Percentiles rank a stretch among this genome's conserved stretches.
phyloP scores from a whole-genome alignment of 805 yeast species.

The Yamadazyma phyllophila region DNA sequence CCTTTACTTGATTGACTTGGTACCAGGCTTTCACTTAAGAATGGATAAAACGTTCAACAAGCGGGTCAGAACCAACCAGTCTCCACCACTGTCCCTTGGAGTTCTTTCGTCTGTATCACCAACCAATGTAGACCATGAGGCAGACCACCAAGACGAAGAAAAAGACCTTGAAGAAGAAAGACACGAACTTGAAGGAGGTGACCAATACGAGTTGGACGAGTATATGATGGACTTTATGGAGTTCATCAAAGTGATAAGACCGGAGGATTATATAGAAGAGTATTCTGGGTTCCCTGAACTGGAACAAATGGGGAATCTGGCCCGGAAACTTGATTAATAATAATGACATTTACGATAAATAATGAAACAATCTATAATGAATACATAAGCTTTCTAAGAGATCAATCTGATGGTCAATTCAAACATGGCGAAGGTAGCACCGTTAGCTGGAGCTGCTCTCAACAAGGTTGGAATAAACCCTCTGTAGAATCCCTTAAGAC shows the following conservation, averaged over 20 bases:
- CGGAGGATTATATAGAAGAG: constrained; percentile 27
- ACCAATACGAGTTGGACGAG: constrained; percentile 39
- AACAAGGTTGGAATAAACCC: constrained; percentile 91
- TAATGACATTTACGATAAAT: constrained; percentile 1
- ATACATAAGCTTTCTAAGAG: constrained; percentile 20
- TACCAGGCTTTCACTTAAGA: constrained; percentile 42
- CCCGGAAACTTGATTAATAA: constrained; percentile 5
- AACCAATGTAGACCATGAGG: constrained; percentile 3
- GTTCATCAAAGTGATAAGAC: constrained; percentile 34
- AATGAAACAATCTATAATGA: constrained; percentile 2
- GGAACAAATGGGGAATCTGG: background rate
- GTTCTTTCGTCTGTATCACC: constrained; percentile 16
- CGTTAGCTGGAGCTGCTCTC: constrained; percentile 98
- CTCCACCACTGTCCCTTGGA: constrained; percentile 11
- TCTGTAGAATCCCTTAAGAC: constrained; percentile 76
- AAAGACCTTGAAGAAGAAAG: constrained; percentile 23
- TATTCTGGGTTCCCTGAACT: background rate
- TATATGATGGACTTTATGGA: constrained; percentile 41
- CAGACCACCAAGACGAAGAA: constrained; percentile 2
- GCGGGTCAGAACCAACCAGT: constrained; percentile 19
- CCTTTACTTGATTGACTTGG: constrained; percentile 33
- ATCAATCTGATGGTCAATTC: constrained; percentile 79
- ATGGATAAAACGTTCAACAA: constrained; percentile 39
- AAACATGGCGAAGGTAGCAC: constrained; percentile 92
- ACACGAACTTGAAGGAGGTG: constrained; percentile 37